phyloP scores from a whole-genome alignment of 2,329 filamentous ascomycete species.

The Chaetomium globosum region DNA sequence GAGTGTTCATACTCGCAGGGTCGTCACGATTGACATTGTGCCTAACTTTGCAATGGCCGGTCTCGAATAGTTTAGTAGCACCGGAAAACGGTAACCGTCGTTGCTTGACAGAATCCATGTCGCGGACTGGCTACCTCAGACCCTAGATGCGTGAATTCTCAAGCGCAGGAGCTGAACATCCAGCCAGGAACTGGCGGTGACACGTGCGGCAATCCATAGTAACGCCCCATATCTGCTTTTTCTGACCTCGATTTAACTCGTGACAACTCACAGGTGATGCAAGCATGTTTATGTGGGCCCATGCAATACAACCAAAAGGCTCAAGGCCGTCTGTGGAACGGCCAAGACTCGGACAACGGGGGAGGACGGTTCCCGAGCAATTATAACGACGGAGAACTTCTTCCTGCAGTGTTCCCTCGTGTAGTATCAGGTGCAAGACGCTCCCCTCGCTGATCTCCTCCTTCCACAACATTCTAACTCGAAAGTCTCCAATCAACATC shows the following conservation, averaged over 20 bases:
- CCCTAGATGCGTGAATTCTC: no score
- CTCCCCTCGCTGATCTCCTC: neutral
- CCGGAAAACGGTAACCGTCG: neutral
- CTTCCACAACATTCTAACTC: neutral
- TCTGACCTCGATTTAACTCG: neutral
- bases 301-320: neutral
- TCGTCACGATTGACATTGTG: no score
- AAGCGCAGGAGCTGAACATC: no score
- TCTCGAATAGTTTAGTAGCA: neutral
- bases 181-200: no score
- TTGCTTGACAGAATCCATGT: neutral
- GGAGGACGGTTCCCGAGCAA: neutral
- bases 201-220: no score
- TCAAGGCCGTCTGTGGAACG: neutral
- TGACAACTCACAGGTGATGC: no score
- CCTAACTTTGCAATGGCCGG: no score
- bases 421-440: neutral
- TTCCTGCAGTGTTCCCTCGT: neutral
- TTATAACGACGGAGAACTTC: constrained; percentile 2
- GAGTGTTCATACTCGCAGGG: no score
- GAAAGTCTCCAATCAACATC: neutral
- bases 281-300: neutral
- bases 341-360: neutral
- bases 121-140: no score
- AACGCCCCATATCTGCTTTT: neutral